phyloP scores from a whole-genome alignment of 352 stramenopile genomes.

The Phytophthora cajani region DNA sequence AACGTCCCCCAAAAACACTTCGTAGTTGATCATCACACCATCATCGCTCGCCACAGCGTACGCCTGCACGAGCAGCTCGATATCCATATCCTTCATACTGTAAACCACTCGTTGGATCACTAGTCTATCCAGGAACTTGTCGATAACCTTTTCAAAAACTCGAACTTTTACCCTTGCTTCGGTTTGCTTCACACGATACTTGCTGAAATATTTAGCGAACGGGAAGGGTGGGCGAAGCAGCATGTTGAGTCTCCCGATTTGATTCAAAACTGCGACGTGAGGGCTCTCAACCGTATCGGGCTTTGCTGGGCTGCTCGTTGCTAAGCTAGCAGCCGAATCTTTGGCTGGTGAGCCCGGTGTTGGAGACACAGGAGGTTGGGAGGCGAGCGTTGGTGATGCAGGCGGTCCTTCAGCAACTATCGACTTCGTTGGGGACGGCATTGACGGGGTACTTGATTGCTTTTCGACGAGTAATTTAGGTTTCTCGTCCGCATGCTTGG shows the following conservation, averaged over 20 bases:
- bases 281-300: conserved; percentile 7
- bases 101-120: conserved; percentile 60
- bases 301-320: conserved; percentile 11
- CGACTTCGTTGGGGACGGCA: conserved; percentile 33
- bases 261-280: conserved; percentile 32
- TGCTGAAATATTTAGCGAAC: conserved; percentile 81
- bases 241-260: conserved; percentile 57
- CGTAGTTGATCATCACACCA: conserved; percentile 49
- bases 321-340: conserved; percentile 14
- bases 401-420: conserved; percentile 12
- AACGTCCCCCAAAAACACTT: conserved; percentile 61
- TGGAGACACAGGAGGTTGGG: conserved; percentile 5
- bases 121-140: conserved; percentile 77
- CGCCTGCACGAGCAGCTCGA: conserved; percentile 42
- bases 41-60: conserved; percentile 40
- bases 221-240: conserved; percentile 59
- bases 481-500: conserved; percentile 48
- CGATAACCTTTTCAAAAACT: conserved; percentile 77
- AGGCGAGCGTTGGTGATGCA: conserved; percentile 14
- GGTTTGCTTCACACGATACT: conserved; percentile 53
- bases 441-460: conserved; percentile 10
- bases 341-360: conserved; percentile 22
- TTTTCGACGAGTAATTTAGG: conserved; percentile 40
- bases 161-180: conserved; percentile 57
- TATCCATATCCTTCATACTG: conserved; percentile 76